Base-by-base conservation (phyloP, 495 filamentous ascomycete species). In the Bombardia bombarda region DNA sequence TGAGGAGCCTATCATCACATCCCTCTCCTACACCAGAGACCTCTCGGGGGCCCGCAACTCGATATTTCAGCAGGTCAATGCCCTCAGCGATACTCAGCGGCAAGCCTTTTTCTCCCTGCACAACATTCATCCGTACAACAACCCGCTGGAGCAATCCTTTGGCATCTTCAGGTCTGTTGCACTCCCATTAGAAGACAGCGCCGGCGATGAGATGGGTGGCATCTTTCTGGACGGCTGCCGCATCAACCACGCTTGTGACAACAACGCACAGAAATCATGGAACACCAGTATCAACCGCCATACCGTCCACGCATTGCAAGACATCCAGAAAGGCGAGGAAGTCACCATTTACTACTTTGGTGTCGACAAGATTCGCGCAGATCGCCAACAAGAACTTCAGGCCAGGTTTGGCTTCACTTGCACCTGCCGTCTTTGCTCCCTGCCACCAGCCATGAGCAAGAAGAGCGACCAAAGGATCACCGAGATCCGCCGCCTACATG, bases 231-330 rank as follows among this genome's bases (percentile, higher is more conserved):
- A n/a, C n/a, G n/a, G n/a, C n/a, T n/a, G n/a, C 19, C 53, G 61
- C 17, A 59, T 68, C 43, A 68, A 68, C 47, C 65, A 68, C 38
- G 49, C 57, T 20, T 68, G 65, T 32, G 38, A 51, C 13, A 51
- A 54, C 32, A 67, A 67, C 41, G 52, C 53, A 18, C 47, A 54
- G 34, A 63, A 62, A 6, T 48, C 8, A 12, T 68, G 65, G 65
- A 67, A 63, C 32, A 38, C 51, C 14, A 51, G 50, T 8, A 42
- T 56, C 38, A 39, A 45, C 7, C 40, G 42, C 16, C 42, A 47
- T 17, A 64, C 60, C 13, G 50, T 67, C 28, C 62, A 64, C 48
- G 64, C 65, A 9, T 3, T 55, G 4, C 40, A 44, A 18, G 51
- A 61, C 32, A 58, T 64, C 22, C 39, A 49, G 4, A 24, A 52